Evolutionary conservation across 2,329 filamentous ascomycete species (phyloP), one percentile per base, ranked within the genome.

Genomic region (Fusarium odoratissimum): DNA sequence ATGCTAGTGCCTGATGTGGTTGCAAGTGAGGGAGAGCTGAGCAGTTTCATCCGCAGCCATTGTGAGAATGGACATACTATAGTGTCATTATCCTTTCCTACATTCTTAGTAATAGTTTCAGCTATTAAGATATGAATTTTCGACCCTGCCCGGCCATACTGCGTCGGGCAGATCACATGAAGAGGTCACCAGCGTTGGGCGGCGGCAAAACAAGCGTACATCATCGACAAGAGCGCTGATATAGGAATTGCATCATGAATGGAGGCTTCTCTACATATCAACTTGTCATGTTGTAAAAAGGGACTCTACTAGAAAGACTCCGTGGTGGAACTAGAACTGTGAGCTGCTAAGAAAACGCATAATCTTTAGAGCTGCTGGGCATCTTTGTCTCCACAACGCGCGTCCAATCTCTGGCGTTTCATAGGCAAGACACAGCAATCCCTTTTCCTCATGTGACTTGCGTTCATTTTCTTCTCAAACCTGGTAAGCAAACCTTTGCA

Each of bases 21-120:
- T 51, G n/a, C 17, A 51, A 19, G 4, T 19, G 3, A 19, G 1
- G 21, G 7, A 14, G 12, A 51, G 6, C 6, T 21, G 31, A 35
- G 31, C n/a, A 25, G 19, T 11, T 51, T 11, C 46, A 33, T 25
- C n/a, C 3, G 2, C 16, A 3, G 12, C 8, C 1, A 35, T 25
- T 4, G 2, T 25, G 31, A 25, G 19, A 11, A 21, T 4, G 11
- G 11, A 2, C 6, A 0, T 10, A 3, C 1, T 7, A 5, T 17
- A 21, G 9, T 21, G 5, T 19, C 19, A 10, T 8, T 0, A 14
- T 14, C 3, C 1, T 25, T 14, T 10, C 16, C 16, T 19, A 12
- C n/a, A 14, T 14, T 2, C 4, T 0, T 2, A 19, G 0, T 3
- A 23, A 49, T 10, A 19, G 2, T 17, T 0, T 31, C 5, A 8